Evolutionary conservation across 169 alveolate genomes (phyloP), one percentile per base, ranked within the genome.

Genomic region (Eimeria falciformis): DNA sequence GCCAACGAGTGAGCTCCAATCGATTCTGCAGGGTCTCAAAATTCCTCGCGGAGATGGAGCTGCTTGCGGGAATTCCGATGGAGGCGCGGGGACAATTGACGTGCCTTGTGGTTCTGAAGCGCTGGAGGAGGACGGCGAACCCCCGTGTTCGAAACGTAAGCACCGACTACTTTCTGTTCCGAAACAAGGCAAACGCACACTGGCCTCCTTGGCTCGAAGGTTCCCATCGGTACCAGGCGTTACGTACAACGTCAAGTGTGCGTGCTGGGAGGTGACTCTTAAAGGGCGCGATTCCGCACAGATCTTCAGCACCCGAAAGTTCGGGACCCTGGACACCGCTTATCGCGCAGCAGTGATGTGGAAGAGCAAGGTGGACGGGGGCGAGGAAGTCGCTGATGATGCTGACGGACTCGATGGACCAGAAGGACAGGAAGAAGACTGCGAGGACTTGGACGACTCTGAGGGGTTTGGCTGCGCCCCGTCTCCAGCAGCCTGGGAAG

Each of bases 241-340:
- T 11, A 75, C 73, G 11, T 89, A 89, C 82, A 89, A 89, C 47
- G 93, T 89, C 45, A 89, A 89, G 73, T 66, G 93, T 2, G 93
- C 93, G 12, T 89, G 93, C 89, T 89, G 93, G 93, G 93, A 89
- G 53, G 93, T 75, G 56, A 79, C 91, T 3, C 65, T 62, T 6
- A 82, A 82, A 62, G 91, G 91, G 46, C 77, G 79, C 21, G 79
- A 62, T 2, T 45, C 91, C 5, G 47, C 91, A 23, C 73, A 89
- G 58, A 62, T 75, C 5, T 89, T 89, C 29, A 89, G 93, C 75
- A 89, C 93, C 43, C 29, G 93, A 17, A 53, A 73, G n/a, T 53
- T 89, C n/a, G 93, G 93, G 14, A 82, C 89, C 82, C 82, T 89
- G 25, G 89, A 89, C 45, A 89, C 84, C 27, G 93, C 93, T 29